Evolutionary conservation across 1,139 yeast species (phyloP), one percentile per base, ranked within the genome.

Genomic region (Protomyces inouyei): DNA sequence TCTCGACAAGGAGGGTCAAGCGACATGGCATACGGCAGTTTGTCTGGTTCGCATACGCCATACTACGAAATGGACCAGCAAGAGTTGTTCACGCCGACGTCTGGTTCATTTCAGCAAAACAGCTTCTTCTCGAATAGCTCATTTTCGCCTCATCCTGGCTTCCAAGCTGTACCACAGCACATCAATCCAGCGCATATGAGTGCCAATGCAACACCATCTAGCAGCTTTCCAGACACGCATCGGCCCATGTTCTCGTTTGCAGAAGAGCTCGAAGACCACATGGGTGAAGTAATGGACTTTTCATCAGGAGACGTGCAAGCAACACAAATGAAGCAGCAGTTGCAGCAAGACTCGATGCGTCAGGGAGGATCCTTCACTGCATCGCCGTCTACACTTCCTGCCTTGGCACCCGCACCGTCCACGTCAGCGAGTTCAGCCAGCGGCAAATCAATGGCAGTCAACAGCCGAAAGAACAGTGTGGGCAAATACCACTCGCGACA

Each of bases 281-380:
- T 59, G 63, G 63, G 63, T 8, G 63, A 59, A 45, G 63, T 59
- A 35, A 59, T 59, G 63, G 52, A 59, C 16, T 18, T 59, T 14
- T 38, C 52, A 10, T 37, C 43, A 32, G 57, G 40, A 16, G 63
- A 59, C 21, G 14, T 36, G 16, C 61, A 57, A 25, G 9, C 46
- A 4, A 35, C 21, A 6, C 21, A 23, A 38, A 37, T 37, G 36
- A n/a, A 23, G 16, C 38, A 36, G 37, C 35, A 36, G 12, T 14
- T 37, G 43, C 43, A 37, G 14, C 43, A 37, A 37, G 43, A n/a
- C 43, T 37, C 43, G 43, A 14, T n/a, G 43, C 43, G 16, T 9
- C 16, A n/a, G 16, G 48, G 23, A n/a, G 16, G 23, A 21, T n/a
- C 23, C 48, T 18, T 43, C 12, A 10, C 12, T 18, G 48, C 48